These are phyloP conservation scores for Colletotrichum sp. DNA, from an alignment of 2,329 filamentous ascomycete species.

Conservation along the genomic window DNA sequence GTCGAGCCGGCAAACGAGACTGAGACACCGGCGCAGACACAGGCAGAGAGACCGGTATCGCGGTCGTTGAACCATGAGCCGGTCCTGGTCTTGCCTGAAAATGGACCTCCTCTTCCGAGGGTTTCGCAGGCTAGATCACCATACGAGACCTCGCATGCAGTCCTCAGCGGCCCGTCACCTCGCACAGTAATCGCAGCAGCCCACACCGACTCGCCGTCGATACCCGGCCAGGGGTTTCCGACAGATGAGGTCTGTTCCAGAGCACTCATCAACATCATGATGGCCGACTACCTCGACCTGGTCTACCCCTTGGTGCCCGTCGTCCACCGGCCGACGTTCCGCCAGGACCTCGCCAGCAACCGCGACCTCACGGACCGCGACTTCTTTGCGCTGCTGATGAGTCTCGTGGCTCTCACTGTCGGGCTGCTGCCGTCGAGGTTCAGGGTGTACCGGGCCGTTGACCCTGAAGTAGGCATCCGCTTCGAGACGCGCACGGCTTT, in stretches of 20 bases:
- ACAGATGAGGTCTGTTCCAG: constrained; percentile 31
- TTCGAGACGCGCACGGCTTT: constrained; percentile 28
- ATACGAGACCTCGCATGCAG: not conserved
- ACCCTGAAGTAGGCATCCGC: constrained; percentile 21
- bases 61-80: not conserved
- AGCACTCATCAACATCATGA: constrained; percentile 23
- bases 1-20: not conserved
- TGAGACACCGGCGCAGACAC: not conserved
- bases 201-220: not conserved
- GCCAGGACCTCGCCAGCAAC: constrained; percentile 23
- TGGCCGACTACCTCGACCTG: constrained; percentile 29
- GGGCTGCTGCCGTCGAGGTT: constrained; percentile 31
- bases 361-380: constrained; percentile 27
- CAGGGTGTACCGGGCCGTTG: constrained; percentile 25
- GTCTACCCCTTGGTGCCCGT: constrained; percentile 30
- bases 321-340: constrained; percentile 28
- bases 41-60: not conserved
- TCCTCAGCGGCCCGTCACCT: not conserved
- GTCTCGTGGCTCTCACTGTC: constrained; percentile 27
- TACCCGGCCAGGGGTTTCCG: constrained; percentile 1
- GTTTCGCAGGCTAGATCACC: not conserved
- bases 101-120: not conserved
- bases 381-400: constrained; percentile 29
- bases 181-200: not conserved
- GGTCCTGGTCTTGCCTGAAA: not conserved